Conservation (phyloP, 495 filamentous ascomycete species). For the Penicillium desertorum region DNA sequence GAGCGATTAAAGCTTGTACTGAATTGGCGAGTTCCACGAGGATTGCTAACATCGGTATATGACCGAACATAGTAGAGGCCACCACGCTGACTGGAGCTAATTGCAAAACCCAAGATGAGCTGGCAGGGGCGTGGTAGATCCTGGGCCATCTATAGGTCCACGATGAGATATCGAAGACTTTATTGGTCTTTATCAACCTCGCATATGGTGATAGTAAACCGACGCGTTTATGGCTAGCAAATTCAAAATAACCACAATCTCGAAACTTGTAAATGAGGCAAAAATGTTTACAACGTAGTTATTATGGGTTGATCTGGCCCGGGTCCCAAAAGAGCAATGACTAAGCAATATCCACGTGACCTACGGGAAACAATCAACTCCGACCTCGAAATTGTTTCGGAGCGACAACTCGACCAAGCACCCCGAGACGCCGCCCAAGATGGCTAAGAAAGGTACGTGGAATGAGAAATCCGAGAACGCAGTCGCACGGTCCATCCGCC, state of each 20-base stretch:
- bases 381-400: conserved; percentile 9
- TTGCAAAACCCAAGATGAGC: not conserved
- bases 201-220: not conserved
- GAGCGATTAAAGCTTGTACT: not conserved
- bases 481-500: not conserved
- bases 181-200: not conserved
- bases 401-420: conserved; percentile 8
- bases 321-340: not conserved
- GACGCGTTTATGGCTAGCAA: not conserved
- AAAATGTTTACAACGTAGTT: not conserved
- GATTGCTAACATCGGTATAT: not conserved
- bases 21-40: not conserved
- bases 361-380: conserved; percentile 5
- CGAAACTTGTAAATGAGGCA: not conserved
- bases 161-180: not conserved
- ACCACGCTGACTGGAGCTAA: not conserved
- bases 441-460: conserved; percentile 36
- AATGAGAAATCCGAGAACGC: not conserved
- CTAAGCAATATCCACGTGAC: conserved; percentile 11
- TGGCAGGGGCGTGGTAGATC: not conserved
- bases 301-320: not conserved
- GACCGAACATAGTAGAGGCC: not conserved
- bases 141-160: not conserved
- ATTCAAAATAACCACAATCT: not conserved
- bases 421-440: conserved; percentile 27